These are phyloP conservation scores for Suhomyces terraborum DNA, from an alignment of 1,139 yeast genomes.

Conservation along the genomic window DNA sequence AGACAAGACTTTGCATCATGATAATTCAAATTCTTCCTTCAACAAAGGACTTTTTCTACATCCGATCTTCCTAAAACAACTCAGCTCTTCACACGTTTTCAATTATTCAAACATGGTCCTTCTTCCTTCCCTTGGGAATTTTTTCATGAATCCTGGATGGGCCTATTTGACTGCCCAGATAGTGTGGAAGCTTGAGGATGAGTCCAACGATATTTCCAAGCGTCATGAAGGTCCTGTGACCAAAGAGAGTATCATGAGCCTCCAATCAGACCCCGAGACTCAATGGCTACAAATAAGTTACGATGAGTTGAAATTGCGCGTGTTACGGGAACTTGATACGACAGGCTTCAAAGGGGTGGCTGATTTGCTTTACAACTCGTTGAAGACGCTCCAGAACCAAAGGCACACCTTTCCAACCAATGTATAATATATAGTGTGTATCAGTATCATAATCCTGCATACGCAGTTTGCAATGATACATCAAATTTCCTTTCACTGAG, in stretches of 20 bases:
- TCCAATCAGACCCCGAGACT: conserved; percentile 23
- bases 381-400: conserved; percentile 42
- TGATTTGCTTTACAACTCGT: conserved; percentile 47
- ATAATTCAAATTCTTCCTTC: conserved; percentile 17
- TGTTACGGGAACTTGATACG: conserved; percentile 37
- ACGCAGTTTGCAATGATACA: no score
- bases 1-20: conserved; percentile 42
- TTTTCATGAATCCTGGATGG: conserved; percentile 60
- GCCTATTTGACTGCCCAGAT: conserved; percentile 46
- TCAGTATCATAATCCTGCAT: conserved; percentile 3
- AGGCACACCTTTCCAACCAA: no score
- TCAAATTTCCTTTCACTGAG: no score
- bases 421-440: neutral
- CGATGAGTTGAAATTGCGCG: conserved; percentile 41
- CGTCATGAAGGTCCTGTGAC: conserved; percentile 52
- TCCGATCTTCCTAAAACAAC: conserved; percentile 34
- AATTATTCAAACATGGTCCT: conserved; percentile 25
- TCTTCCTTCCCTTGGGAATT: conserved; percentile 43
- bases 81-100: conserved; percentile 37
- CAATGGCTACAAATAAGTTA: conserved; percentile 36
- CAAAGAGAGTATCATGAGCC: conserved; percentile 29
- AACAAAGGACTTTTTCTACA: conserved; percentile 46
- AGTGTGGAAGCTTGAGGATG: conserved; percentile 52
- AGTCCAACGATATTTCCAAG: conserved; percentile 24
- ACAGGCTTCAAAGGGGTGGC: conserved; percentile 46